Percentiles rank a stretch among this genome's conserved stretches.
phyloP scores from a whole-genome alignment of 371 early-diverging fungal genomes.

The Vairimorpha apis region DNA sequence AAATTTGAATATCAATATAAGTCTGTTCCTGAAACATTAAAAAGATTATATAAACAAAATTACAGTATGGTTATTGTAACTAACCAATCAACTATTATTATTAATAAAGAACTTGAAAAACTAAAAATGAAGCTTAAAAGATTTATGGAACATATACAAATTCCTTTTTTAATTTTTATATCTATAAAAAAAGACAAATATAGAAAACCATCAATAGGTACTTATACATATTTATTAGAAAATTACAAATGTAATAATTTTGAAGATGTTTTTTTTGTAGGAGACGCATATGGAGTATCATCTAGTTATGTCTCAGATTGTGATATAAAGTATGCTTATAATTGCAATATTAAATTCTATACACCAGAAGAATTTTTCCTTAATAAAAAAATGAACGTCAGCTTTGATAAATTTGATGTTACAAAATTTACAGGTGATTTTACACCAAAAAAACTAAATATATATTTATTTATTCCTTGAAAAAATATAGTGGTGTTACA shows the following conservation, averaged over 20 bases:
- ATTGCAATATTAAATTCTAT: slow-evolving; percentile 34
- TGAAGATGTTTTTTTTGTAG: slow-evolving; percentile 30
- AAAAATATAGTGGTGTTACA: slow-evolving; percentile 38
- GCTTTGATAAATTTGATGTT: not conserved
- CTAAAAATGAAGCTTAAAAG: not conserved
- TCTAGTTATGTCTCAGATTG: slow-evolving; percentile 11
- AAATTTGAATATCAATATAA: slow-evolving; percentile 15
- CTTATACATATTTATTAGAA: slow-evolving; percentile 20
- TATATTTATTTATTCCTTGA: slow-evolving; percentile 24
- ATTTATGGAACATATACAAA: slow-evolving; percentile 23
- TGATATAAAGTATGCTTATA: slow-evolving; percentile 48
- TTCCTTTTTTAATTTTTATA: slow-evolving; percentile 35
- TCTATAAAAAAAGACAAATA: slow-evolving; percentile 12
- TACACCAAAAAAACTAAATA: not conserved
- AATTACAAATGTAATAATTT: not conserved
- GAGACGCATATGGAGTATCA: slow-evolving; percentile 28
- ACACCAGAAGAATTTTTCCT: slow-evolving; percentile 39
- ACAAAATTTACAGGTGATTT: not conserved
- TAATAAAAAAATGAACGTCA: not conserved
- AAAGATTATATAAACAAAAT: slow-evolving; percentile 7
- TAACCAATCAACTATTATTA: slow-evolving; percentile 17
- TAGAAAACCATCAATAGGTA: slow-evolving; percentile 40
- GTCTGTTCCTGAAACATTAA: not conserved
- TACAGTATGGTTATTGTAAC: slow-evolving; percentile 29
- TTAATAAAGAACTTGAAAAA: not conserved